Base-by-base conservation (phyloP, 305 asterid genomes). In the Fraxinus baroniana region DNA sequence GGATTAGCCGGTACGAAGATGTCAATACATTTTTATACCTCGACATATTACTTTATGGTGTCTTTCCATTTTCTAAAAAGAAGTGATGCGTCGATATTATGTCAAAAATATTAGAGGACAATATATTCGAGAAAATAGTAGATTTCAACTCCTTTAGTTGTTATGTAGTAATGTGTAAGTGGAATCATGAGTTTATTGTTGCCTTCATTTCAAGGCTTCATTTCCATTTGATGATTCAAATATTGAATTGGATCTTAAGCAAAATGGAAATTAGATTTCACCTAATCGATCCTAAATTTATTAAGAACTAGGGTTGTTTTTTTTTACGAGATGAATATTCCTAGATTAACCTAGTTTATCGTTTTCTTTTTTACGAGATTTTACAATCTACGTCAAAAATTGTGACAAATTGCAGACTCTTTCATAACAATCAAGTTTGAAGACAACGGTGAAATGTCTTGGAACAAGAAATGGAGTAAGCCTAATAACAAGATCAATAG, bases 391-490 rank as follows among this genome's bases (percentile, higher is more conserved):
- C 0, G 3, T 20, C 70, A 60, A 73, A 1, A 2, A 35, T 13
- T 60, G 33, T 18, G 22, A 26, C 18, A 1, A 28, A 37, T 66
- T 84, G 75, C 80, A 88, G 91, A 88, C 46, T 86, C 91, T 5
- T 88, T 86, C 46, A 88, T 86, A 85, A 85, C 91, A 55, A 86
- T 88, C 17, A 87, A 85, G 80, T 88, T 88, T 74, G 91, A 79
- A 82, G 89, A 85, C 44, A 85, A 85, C 77, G 87, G 88, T 76
- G 78, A 86, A 82, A 39, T 80, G 81, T 41, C 83, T 12, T 79
- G 77, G 84, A 77, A 17, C 46, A 68, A 81, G 49, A 80, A 77
- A 49, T 37, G 55, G 22, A 39, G 77, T 57, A 74, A 86, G 33
- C 41, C 76, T 85, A 18, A 10, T 24, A 24, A 9, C 33, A 64